Evolutionary conservation across 345 rosid genomes (phyloP).

Genomic region (Eucalyptus marginata): DNA sequence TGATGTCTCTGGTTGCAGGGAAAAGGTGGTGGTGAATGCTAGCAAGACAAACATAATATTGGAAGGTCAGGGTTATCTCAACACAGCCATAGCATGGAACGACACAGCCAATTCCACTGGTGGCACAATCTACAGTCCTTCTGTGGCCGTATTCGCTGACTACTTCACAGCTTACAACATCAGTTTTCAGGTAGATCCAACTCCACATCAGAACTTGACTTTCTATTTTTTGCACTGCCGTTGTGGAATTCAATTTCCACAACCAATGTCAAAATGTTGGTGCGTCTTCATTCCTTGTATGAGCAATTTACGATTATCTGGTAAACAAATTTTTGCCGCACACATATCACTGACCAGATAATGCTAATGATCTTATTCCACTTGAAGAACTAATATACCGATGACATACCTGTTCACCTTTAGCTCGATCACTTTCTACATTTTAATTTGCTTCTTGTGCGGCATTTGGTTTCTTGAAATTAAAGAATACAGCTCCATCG

Average conservation of each 20-base stretch:
- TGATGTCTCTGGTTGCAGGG: constrained; percentile 26
- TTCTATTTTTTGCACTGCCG: background rate
- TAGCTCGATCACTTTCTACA: background rate
- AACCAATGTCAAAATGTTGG: background rate
- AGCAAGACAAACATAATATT: constrained; percentile 62
- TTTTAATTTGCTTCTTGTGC: background rate
- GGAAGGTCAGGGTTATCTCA: constrained; percentile 57
- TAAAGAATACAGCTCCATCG: constrained; percentile 59
- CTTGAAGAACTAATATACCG: background rate
- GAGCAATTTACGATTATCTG: background rate
- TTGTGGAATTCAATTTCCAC: background rate
- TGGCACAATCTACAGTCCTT: constrained; percentile 51
- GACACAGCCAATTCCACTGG: constrained; percentile 79
- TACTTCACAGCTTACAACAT: constrained; percentile 73
- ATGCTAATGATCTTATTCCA: background rate
- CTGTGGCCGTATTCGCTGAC: constrained; percentile 50
- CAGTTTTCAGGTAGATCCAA: constrained; percentile 50
- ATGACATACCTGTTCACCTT: background rate
- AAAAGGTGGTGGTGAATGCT: constrained; percentile 51
- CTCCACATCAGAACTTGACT: background rate
- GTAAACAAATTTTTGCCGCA: background rate
- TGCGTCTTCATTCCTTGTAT: background rate
- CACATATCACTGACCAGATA: background rate
- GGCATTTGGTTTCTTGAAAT: background rate
- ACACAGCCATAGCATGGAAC: constrained; percentile 68